These are phyloP conservation scores for Colletotrichum liriopes DNA, from an alignment of 2,329 filamentous ascomycete genomes.

Conservation along the genomic window DNA sequence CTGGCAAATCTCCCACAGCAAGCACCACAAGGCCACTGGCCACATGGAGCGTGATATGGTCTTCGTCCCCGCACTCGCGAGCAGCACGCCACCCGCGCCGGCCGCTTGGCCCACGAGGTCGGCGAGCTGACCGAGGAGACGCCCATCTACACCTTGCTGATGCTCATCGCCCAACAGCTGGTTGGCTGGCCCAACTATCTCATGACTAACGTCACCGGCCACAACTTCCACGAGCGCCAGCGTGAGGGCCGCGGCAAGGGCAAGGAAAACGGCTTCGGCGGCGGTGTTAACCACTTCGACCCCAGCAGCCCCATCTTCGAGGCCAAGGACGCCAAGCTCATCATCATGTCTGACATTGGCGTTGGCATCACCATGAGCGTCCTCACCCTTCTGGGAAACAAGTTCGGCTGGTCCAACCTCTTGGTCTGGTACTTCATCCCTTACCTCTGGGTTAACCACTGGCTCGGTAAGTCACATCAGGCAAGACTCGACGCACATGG, in stretches of 20 bases:
- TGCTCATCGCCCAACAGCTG: constrained; percentile 88
- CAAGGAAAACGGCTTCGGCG: constrained; percentile 86
- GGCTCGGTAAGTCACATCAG: constrained; percentile 82
- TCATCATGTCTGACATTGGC: constrained; percentile 89
- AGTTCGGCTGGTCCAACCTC: constrained; percentile 88
- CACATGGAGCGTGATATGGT: constrained; percentile 99
- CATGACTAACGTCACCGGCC: constrained; percentile 91
- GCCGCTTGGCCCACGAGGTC: constrained; percentile 84
- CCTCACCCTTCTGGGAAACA: constrained; percentile 80
- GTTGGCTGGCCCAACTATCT: constrained; percentile 96
- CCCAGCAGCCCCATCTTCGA: constrained; percentile 92
- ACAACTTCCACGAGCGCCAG: constrained; percentile 94
- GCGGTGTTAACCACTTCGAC: constrained; percentile 95
- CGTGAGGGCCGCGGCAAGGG: constrained; percentile 93
- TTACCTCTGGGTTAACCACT: constrained; percentile 99
- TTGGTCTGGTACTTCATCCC: constrained; percentile 95
- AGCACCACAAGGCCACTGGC: constrained; percentile 99
- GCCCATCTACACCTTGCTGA: constrained; percentile 82
- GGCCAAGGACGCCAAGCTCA: constrained; percentile 89
- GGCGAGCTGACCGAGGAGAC: constrained; percentile 95
- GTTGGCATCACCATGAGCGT: constrained; percentile 73
- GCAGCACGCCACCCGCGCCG: constrained; percentile 82
- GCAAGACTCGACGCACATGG: not conserved
- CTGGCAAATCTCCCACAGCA: constrained; percentile 99
- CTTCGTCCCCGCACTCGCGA: constrained; percentile 93